Evolutionary conservation across 139 green algal genomes (phyloP), one percentile per base, ranked within the genome.

Genomic region (Tetraselmis chui): DNA sequence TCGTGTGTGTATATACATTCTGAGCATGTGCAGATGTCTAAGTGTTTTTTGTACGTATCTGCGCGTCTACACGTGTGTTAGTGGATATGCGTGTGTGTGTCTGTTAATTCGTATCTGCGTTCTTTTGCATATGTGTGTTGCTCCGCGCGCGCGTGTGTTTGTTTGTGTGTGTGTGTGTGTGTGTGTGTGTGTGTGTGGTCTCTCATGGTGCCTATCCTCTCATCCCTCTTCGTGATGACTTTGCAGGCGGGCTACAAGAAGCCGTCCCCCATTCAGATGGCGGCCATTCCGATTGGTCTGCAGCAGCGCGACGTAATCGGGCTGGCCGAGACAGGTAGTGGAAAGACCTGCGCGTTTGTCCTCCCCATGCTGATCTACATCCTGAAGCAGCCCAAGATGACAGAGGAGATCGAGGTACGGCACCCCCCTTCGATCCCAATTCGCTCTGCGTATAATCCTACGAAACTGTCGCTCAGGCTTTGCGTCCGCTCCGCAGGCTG

Each of bases 311-410:
- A 99, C 85, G 93, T 99, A 81, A 99, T 99, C 77, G 97, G 97
- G 59, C 89, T 99, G 1, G 86, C 88, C 29, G 94, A 98, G 86
- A 98, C 95, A 1, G 96, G 96, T 26, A 97, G 92, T 18, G 97
- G 97, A 59, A 99, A 99, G 90, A 99, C 97, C 0, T 93, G 91
- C 2, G 97, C 97, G 2, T 99, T 99, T 85, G 93, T 98, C 74
- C 88, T 99, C 76, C 96, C 96, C 59, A 98, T 99, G 94, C 89
- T 99, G 32, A 81, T 85, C 22, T 99, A 99, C 91, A 97, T 98
- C 85, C 91, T 91, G 88, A 91, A 87, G 77, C 94, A 98, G 88
- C 94, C 95, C 24, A 83, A 85, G 25, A 98, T 99, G 96, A 94
- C 89, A 1, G 95, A 98, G 75, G 91, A 92, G 45, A 84, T 95